Percentiles rank a stretch among this genome's conserved stretches.
Conservation (phyloP, 805 yeast species). For the Nadsonia fulvescens region DNA sequence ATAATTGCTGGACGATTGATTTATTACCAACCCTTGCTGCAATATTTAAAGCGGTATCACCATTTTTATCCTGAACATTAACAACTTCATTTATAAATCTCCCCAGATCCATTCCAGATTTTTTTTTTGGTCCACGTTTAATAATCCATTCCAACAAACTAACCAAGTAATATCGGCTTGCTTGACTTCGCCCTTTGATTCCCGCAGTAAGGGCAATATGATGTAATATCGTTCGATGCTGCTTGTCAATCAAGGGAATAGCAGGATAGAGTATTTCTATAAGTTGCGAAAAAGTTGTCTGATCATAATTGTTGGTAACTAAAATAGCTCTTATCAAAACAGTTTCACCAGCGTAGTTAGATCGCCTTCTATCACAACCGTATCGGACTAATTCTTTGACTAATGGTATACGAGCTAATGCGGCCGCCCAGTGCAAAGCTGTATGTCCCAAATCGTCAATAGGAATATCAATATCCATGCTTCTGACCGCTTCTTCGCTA, state of each 20-base stretch:
- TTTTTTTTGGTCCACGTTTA: conserved; percentile 23
- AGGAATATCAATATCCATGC: conserved; percentile 57
- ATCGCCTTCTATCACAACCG: conserved; percentile 50
- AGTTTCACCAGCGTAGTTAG: conserved; percentile 76
- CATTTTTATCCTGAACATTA: conserved; percentile 80
- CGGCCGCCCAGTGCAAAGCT: conserved; percentile 90
- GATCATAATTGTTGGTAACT: conserved; percentile 70
- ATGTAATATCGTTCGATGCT: conserved; percentile 68
- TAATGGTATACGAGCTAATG: conserved; percentile 59
- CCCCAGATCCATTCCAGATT: conserved; percentile 13
- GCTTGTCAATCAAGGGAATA: conserved; percentile 42
- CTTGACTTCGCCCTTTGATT: conserved; percentile 51
- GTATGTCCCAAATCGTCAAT: conserved; percentile 90
- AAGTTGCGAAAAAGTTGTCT: conserved; percentile 52
- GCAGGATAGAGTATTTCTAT: conserved; percentile 64
- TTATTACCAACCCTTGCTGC: conserved; percentile 79
- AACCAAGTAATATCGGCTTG: conserved; percentile 57
- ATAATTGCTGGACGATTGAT: conserved; percentile 58
- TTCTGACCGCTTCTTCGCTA: conserved; percentile 16
- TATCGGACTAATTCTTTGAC: conserved; percentile 49
- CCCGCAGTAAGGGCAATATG: conserved; percentile 73
- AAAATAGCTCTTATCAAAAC: conserved; percentile 69
- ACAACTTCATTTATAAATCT: conserved; percentile 52
- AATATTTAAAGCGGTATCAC: conserved; percentile 87
- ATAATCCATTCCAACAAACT: conserved; percentile 66